Conservation (phyloP, 2,329 filamentous ascomycete species). For the Colletotrichum sp. region DNA sequence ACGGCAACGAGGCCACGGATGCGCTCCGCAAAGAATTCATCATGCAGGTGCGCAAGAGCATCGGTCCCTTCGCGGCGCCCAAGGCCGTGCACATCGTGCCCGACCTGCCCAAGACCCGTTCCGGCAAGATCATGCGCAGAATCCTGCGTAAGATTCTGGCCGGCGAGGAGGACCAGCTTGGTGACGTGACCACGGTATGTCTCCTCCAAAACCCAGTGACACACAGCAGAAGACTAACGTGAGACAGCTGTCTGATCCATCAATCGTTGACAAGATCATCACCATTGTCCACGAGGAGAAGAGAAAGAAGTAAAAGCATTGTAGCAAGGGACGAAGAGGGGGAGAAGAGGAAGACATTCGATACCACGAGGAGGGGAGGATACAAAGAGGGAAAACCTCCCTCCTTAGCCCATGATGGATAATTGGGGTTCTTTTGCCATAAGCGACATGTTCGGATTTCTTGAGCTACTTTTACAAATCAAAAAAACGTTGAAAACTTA, state of each 20-base stretch:
- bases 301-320: conserved; percentile 51
- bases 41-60: conserved; percentile 94
- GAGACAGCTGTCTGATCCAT: conserved; percentile 83
- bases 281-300: conserved; percentile 70
- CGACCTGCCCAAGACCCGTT: conserved; percentile 95
- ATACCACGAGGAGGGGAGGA: conserved; percentile 7
- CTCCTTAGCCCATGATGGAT: background rate
- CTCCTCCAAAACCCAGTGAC: background rate
- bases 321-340: background rate
- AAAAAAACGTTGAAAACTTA: background rate
- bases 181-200: conserved; percentile 88
- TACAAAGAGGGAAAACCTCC: background rate
- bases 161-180: conserved; percentile 95
- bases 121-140: conserved; percentile 98
- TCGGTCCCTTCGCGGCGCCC: conserved; percentile 95
- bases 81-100: conserved; percentile 92
- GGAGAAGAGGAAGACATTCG: background rate
- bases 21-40: conserved; percentile 91
- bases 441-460: background rate
- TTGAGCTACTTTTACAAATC: background rate
- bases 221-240: conserved; percentile 10
- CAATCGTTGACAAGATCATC: conserved; percentile 90
- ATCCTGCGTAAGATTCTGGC: conserved; percentile 97
- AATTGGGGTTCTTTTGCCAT: conserved; percentile 1
- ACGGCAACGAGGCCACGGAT: conserved; percentile 76